Evolutionary conservation across 208 protist genomes (phyloP).

Genomic region (Giardia muris): DNA sequence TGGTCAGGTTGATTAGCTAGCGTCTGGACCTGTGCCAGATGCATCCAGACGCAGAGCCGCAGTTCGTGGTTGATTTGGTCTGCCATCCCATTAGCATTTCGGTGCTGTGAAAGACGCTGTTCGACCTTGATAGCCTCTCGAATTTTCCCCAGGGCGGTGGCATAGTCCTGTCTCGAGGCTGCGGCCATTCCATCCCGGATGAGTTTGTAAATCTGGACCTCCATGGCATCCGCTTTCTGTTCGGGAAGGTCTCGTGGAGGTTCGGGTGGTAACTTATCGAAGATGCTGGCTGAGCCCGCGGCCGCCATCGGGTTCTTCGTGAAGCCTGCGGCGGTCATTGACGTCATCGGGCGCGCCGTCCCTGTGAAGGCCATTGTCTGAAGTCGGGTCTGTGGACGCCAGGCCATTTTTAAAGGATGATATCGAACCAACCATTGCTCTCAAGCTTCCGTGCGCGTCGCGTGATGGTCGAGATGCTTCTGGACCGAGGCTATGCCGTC

Average conservation of each 20-base stretch:
- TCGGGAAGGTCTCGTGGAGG: neutral
- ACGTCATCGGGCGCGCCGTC: neutral
- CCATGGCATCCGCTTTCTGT: slow-evolving; percentile 7
- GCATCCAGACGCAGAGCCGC: neutral
- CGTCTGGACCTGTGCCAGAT: neutral
- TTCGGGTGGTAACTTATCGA: slow-evolving; percentile 8
- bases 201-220: neutral
- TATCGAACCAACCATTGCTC: neutral
- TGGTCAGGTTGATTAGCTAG: neutral
- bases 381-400: neutral
- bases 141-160: neutral
- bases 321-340: neutral
- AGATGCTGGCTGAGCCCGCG: neutral
- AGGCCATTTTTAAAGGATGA: neutral
- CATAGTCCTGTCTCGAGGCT: neutral
- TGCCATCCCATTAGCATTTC: neutral
- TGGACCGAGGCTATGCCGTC: neutral
- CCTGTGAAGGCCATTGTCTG: neutral
- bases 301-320: neutral
- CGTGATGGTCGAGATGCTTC: neutral
- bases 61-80: neutral
- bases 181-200: neutral
- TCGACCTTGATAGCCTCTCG: neutral
- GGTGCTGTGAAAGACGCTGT: neutral
- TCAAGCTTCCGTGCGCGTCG: neutral